Base-by-base conservation (phyloP, 208 protist genomes). In the Wallacemonas sp. region DNA sequence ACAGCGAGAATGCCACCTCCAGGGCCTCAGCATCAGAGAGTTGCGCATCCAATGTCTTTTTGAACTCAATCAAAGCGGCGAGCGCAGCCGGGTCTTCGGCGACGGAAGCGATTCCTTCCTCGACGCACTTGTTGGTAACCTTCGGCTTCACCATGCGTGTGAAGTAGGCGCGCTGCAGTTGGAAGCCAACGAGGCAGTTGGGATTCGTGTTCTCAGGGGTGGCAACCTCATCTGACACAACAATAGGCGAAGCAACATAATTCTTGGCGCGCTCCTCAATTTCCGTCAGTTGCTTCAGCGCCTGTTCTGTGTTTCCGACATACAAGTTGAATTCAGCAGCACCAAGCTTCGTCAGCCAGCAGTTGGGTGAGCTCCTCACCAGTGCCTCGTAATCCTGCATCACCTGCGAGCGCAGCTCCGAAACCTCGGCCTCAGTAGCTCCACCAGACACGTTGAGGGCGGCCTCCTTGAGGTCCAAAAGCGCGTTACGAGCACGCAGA, bases 251-350 rank as follows among this genome's bases (percentile, higher is more conserved):
- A 28, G 76, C 68, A 54, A 93, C 79, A 68, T 74, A 88, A 17
- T 65, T 62, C 28, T 72, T 47, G 47, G 91, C 91, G 39, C 85
- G 75, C 21, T 64, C 62, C 66, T 91, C 84, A 42, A 95, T 62
- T 22, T 79, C 68, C 24, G 31, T 53, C 59, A 95, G 84, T 38
- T 69, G 51, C 15, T 83, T 45, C 44, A 90, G 88, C 0, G 86
- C 84, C 27, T 82, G 77, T 41, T 88, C 72, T 15, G 62, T 68
- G 8, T 81, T 78, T 9, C 86, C 90, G 15, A 78, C 75, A 69
- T 95, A 95, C 34, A 95, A 70, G 36, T 58, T 79, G 76, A 82
- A 95, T 61, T 95, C 86, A 9, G 87, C 84, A 19, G 63, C 72
- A 4, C 72, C 86, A 62, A 95, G 70, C 60, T 88, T 75, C 17